These are phyloP conservation scores for Podaxis sp. DNA, from an alignment of 768 basidiomycete species.

Conservation along the genomic window DNA sequence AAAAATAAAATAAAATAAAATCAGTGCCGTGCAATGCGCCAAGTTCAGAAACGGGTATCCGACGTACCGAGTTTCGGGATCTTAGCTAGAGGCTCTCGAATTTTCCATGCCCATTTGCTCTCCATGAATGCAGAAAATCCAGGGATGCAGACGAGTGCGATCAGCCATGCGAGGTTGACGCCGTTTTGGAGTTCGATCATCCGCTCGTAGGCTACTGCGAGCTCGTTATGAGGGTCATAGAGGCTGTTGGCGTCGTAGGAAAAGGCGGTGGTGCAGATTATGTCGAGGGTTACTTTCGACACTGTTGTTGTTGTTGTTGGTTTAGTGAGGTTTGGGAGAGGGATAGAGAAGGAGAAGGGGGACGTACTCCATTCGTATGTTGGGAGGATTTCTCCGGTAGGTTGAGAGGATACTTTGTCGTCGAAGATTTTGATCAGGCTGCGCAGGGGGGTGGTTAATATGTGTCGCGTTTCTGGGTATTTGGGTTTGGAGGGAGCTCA, in stretches of 20 bases:
- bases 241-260: constrained; percentile 43
- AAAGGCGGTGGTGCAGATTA: constrained; percentile 48
- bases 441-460: background rate
- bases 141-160: constrained; percentile 10
- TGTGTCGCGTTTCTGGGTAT: too few species aligned
- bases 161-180: constrained; percentile 5
- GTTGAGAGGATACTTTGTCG: constrained; percentile 23
- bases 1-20: too few species aligned
- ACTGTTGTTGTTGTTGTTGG: constrained; percentile 22
- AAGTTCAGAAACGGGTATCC: constrained; percentile 13
- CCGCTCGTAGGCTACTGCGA: constrained; percentile 42
- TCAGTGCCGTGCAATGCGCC: background rate
- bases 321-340: background rate
- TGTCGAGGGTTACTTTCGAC: constrained; percentile 49
- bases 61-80: background rate
- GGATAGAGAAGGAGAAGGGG: background rate
- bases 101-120: constrained; percentile 1
- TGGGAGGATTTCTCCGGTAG: constrained; percentile 22
- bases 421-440: constrained; percentile 32
- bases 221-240: constrained; percentile 40
- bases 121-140: background rate
- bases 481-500: constrained; percentile 10
- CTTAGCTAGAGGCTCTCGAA: background rate
- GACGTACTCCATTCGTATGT: constrained; percentile 45
- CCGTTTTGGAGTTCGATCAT: constrained; percentile 37